phyloP scores from a whole-genome alignment of 345 rosid species.

The Lepidium didymum region DNA sequence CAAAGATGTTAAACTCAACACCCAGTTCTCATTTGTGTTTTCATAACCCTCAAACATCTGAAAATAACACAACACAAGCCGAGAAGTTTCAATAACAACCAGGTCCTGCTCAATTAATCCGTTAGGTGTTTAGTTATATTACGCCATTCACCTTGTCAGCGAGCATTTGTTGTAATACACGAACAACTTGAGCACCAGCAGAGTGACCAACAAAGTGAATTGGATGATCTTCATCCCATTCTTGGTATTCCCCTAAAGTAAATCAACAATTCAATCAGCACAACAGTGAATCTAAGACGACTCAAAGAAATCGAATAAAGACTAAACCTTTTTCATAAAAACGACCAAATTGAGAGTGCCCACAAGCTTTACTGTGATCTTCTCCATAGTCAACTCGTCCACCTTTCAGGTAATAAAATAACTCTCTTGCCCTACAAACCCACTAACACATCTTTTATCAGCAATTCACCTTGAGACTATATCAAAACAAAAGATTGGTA shows the following conservation, averaged over 20 bases:
- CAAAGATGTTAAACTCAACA: constrained; percentile 81
- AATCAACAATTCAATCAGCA: constrained; percentile 2
- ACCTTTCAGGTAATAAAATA: constrained; percentile 94
- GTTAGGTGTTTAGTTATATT: background rate
- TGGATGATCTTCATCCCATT: constrained; percentile 97
- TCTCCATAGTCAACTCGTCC: constrained; percentile 91
- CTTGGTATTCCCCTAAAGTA: constrained; percentile 68
- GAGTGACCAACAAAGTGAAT: constrained; percentile 98
- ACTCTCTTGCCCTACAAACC: constrained; percentile 77
- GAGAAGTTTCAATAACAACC: background rate
- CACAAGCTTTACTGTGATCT: constrained; percentile 84
- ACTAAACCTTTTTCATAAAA: constrained; percentile 61
- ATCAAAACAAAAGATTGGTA: background rate
- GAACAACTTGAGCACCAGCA: constrained; percentile 98
- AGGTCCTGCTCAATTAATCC: background rate
- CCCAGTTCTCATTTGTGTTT: constrained; percentile 84
- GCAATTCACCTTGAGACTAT: background rate
- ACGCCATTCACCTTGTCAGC: constrained; percentile 61
- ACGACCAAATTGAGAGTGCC: constrained; percentile 90
- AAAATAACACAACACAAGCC: constrained; percentile 7
- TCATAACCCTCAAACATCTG: constrained; percentile 79
- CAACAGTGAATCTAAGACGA: background rate
- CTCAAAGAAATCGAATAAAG: background rate
- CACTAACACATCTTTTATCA: background rate
- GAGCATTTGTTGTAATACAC: constrained; percentile 98